These are phyloP conservation scores for Megacollybia marginata DNA, from an alignment of 768 basidiomycete genomes.

Conservation along the genomic window DNA sequence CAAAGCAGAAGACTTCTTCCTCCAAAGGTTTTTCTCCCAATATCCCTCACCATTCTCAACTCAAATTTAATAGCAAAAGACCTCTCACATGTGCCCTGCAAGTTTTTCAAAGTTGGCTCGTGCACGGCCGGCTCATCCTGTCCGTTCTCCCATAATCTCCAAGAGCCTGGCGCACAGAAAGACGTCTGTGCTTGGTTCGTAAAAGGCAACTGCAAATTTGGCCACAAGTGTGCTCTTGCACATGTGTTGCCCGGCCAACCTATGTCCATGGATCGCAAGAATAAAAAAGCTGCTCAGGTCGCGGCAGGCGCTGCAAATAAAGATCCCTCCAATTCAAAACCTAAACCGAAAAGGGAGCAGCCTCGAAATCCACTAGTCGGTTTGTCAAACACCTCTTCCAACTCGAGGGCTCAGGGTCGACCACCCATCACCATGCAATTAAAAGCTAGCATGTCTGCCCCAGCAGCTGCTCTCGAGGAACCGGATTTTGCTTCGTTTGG, in stretches of 20 bases:
- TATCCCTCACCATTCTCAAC: slow-evolving; percentile 7
- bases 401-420: slow-evolving; percentile 23
- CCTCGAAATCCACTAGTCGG: slow-evolving; percentile 26
- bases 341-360: slow-evolving; percentile 29
- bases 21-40: slow-evolving; percentile 21
- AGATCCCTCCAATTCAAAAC: slow-evolving; percentile 19
- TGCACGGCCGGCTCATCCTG: slow-evolving; percentile 93
- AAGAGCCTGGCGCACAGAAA: slow-evolving; percentile 73
- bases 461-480: slow-evolving; percentile 70
- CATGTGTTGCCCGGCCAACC: slow-evolving; percentile 92
- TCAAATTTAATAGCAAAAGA: slow-evolving; percentile 56
- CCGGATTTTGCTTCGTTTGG: slow-evolving; percentile 69
- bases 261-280: slow-evolving; percentile 95
- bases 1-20: slow-evolving; percentile 16
- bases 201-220: slow-evolving; percentile 78
- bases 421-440: slow-evolving; percentile 60
- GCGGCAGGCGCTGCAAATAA: slow-evolving; percentile 41
- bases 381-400: slow-evolving; percentile 25
- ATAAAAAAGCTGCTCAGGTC: slow-evolving; percentile 85
- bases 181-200: slow-evolving; percentile 86
- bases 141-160: slow-evolving; percentile 81
- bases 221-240: slow-evolving; percentile 83
- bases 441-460: slow-evolving; percentile 67
- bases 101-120: slow-evolving; percentile 91
- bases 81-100: slow-evolving; percentile 94